These are phyloP conservation scores for Dalbergia oliveri DNA, from an alignment of 306 rosid species.

Conservation along the genomic window DNA sequence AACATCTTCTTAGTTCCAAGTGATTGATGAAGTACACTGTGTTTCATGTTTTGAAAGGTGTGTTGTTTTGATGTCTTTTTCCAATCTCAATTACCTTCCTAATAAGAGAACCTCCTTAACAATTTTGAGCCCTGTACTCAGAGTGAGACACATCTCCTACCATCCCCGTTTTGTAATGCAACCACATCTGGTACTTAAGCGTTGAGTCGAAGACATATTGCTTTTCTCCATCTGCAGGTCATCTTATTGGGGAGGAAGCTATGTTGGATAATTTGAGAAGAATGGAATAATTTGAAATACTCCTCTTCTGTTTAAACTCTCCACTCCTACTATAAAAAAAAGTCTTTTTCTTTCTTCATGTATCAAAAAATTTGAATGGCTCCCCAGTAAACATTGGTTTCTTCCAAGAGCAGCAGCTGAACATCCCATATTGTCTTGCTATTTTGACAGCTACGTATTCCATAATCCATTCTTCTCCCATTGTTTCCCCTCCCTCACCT, in stretches of 20 bases:
- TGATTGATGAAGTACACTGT: constrained; percentile 24
- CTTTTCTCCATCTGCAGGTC: not conserved
- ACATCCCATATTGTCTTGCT: too few relatives aligned
- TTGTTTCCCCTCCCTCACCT: too few relatives aligned
- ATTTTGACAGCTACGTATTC: too few relatives aligned
- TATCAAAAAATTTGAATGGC: too few relatives aligned
- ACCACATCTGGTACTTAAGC: not conserved
- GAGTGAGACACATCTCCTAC: not conserved
- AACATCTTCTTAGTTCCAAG: constrained; percentile 28
- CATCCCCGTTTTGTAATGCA: not conserved
- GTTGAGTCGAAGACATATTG: not conserved
- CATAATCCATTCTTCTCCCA: too few relatives aligned
- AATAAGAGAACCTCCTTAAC: not conserved
- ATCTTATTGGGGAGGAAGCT: not conserved
- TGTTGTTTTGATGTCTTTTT: not conserved
- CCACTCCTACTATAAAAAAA: too few relatives aligned
- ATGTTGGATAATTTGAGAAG: too few relatives aligned
- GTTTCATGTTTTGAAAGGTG: constrained; percentile 1
- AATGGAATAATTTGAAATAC: too few relatives aligned
- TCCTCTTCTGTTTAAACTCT: too few relatives aligned
- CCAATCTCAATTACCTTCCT: not conserved
- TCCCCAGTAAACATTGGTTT: too few relatives aligned
- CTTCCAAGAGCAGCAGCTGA: too few relatives aligned
- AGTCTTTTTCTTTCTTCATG: too few relatives aligned
- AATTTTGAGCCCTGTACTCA: not conserved